A percentile compares a stretch with the other conserved stretches of the same genome.
These are phyloP conservation scores for Chlamydomonas eustigma DNA, from an alignment of 139 green algal genomes.

Conservation along the genomic window DNA sequence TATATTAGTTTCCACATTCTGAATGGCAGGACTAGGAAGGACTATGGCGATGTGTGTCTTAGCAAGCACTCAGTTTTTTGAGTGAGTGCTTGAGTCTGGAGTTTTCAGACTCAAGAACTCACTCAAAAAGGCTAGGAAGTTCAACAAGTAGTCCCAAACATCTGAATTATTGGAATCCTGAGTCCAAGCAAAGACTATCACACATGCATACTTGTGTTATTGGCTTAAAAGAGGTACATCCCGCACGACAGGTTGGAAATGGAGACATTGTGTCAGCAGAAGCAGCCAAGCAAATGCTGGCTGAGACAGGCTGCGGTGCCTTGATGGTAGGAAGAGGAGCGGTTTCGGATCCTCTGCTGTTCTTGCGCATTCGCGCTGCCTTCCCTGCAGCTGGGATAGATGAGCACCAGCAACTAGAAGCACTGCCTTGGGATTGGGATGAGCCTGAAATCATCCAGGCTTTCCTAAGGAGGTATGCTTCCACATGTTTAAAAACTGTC, in stretches of 20 bases:
- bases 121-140: no score
- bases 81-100: not conserved
- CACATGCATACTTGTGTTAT: no score
- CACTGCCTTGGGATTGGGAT: constrained; percentile 15
- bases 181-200: no score
- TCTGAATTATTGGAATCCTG: no score
- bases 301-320: constrained; percentile 46
- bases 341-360: constrained; percentile 18
- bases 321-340: constrained; percentile 45
- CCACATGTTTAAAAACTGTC: not conserved
- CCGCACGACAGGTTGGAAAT: constrained; percentile 40
- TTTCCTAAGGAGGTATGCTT: constrained; percentile 1
- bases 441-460: constrained; percentile 15
- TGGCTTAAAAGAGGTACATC: no score
- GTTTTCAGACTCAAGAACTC: not conserved
- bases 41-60: no score
- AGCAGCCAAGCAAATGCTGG: constrained; percentile 35
- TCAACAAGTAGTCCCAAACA: no score
- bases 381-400: not conserved
- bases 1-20: not conserved
- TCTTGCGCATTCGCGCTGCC: constrained; percentile 10
- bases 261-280: constrained; percentile 53
- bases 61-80: no score
- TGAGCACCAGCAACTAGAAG: not conserved
- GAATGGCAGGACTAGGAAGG: not conserved